A percentile compares a stretch with the other conserved stretches of the same genome.
phyloP scores from a whole-genome alignment of 441 rosid genomes.

The Erodium chrysanthum region DNA sequence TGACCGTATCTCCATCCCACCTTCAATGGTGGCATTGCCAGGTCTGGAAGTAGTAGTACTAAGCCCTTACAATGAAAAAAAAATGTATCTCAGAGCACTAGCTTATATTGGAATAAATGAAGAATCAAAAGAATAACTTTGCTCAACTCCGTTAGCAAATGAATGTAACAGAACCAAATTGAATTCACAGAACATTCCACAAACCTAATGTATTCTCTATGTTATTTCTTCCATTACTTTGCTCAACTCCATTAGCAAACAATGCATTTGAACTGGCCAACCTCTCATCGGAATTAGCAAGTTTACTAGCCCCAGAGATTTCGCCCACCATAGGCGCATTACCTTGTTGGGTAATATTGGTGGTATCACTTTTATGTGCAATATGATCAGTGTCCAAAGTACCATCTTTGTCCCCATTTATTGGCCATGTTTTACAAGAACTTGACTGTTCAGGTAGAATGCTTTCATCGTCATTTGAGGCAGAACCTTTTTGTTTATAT shows the following conservation, averaged over 20 bases:
- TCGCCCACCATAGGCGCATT: constrained; percentile 44
- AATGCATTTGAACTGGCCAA: constrained; percentile 29
- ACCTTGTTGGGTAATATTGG: constrained; percentile 32
- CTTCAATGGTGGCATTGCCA: constrained; percentile 31
- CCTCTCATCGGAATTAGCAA: constrained; percentile 39
- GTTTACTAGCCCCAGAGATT: constrained; percentile 38
- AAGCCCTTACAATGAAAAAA: constrained; percentile 42
- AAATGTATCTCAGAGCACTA: constrained; percentile 23
- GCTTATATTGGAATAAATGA: constrained; percentile 11
- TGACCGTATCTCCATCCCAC: constrained; percentile 44
- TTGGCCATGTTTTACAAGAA: constrained; percentile 14
- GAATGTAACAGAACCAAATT: constrained; percentile 9
- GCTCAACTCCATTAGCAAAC: constrained; percentile 39
- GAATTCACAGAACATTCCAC: constrained; percentile 5
- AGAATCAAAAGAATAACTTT: constrained; percentile 15
- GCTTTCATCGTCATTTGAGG: too few species aligned
- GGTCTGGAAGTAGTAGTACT: constrained; percentile 21
- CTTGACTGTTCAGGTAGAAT: too few species aligned
- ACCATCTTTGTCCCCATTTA: constrained; percentile 44
- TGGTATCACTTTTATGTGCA: constrained; percentile 31
- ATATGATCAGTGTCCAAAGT: constrained; percentile 34
- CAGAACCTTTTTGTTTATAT: too few species aligned
- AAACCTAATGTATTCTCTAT: constrained; percentile 49
- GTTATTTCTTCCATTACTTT: constrained; percentile 53
- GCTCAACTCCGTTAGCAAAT: too few species aligned